Evolutionary conservation across 2,329 filamentous ascomycete species (phyloP).

Genomic region (Lachnellula hyalina): DNA sequence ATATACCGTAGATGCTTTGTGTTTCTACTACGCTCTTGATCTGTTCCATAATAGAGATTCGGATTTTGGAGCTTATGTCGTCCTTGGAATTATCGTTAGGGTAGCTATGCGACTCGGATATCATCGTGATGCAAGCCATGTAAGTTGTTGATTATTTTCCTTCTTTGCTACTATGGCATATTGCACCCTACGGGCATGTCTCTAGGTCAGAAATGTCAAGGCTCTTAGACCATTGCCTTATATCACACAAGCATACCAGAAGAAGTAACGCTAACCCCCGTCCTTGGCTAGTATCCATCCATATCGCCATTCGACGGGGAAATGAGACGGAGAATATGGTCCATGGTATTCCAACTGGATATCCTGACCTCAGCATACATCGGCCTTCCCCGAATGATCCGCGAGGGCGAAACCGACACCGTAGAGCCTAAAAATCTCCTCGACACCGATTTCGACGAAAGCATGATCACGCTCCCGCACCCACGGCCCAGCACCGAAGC

Average conservation of each 20-base stretch:
- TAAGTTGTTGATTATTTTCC: too few species aligned
- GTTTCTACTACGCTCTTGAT: conserved; percentile 47
- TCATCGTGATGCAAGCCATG: conserved; percentile 21
- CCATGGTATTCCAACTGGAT: conserved; percentile 52
- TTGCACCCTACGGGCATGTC: too few species aligned
- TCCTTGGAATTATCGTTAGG: conserved; percentile 45
- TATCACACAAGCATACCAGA: too few species aligned
- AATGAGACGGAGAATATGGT: conserved; percentile 58
- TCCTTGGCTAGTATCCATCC: conserved; percentile 34
- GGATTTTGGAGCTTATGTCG: conserved; percentile 48
- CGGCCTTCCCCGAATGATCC: conserved; percentile 61
- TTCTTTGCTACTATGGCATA: too few species aligned
- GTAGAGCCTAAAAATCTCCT: conserved; percentile 55
- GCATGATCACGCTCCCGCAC: conserved; percentile 48
- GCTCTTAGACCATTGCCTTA: too few species aligned
- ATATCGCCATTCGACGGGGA: conserved; percentile 48
- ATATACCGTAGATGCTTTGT: conserved; percentile 43
- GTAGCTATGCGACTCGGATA: conserved; percentile 53
- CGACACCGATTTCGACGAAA: conserved; percentile 58
- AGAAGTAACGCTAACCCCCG: too few species aligned
- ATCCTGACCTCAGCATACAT: conserved; percentile 60
- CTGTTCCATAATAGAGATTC: conserved; percentile 44
- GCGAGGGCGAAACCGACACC: conserved; percentile 57
- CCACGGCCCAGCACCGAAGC: conserved; percentile 50
- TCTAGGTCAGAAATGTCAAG: too few species aligned